A percentile compares a stretch with the other conserved stretches of the same genome.
These are phyloP conservation scores for Ochromonas danica DNA, from an alignment of 108 stramenopile genomes.

Conservation along the genomic window DNA sequence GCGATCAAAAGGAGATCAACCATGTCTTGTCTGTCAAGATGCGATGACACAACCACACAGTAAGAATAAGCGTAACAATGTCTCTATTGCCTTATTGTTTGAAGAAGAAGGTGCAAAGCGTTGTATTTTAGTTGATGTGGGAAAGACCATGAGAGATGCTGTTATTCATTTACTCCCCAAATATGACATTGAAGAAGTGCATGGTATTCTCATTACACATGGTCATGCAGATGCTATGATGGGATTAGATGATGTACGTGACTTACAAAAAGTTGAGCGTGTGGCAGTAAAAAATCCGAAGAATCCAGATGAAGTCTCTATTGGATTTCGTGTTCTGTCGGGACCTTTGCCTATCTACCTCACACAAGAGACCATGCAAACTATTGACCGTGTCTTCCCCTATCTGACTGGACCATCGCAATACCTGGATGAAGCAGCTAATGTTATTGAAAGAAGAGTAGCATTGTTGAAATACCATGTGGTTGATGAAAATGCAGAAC, in stretches of 20 bases:
- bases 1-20: neutral
- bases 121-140: constrained; percentile 41
- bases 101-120: constrained; percentile 10
- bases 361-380: constrained; percentile 1
- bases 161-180: constrained; percentile 37
- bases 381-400: neutral
- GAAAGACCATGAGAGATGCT: constrained; percentile 45
- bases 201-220: constrained; percentile 47
- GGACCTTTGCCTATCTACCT: constrained; percentile 30
- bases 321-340: constrained; percentile 4
- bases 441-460: constrained; percentile 32
- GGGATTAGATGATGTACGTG: constrained; percentile 48
- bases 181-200: constrained; percentile 23
- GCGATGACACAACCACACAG: neutral
- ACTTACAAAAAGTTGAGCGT: constrained; percentile 33
- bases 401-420: constrained; percentile 1
- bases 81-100: constrained; percentile 20
- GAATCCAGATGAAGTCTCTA: neutral
- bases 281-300: neutral
- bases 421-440: constrained; percentile 20
- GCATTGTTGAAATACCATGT: neutral
- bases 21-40: neutral
- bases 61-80: constrained; percentile 37
- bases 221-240: constrained; percentile 50
- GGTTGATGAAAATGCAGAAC: neutral